These are phyloP conservation scores for Batrachochytrium dendrobatidis DNA, from an alignment of 371 early-diverging fungal species.

Conservation along the genomic window DNA sequence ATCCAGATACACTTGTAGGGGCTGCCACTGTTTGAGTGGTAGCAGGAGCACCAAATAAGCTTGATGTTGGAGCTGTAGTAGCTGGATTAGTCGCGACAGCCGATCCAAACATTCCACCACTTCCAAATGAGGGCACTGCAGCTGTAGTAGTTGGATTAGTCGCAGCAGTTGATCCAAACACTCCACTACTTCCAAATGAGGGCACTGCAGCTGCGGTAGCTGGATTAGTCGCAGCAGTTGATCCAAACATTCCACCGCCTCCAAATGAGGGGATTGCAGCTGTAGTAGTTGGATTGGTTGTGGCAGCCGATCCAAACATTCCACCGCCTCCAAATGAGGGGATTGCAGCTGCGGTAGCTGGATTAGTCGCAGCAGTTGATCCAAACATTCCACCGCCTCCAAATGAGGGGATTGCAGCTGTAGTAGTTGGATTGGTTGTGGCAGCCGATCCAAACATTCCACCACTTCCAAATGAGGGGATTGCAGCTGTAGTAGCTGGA, in stretches of 20 bases:
- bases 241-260: neutral
- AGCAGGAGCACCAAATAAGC: slow-evolving; percentile 1
- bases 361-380: neutral
- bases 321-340: slow-evolving; percentile 4
- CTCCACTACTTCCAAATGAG: slow-evolving; percentile 4
- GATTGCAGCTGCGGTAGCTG: neutral
- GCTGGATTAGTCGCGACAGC: slow-evolving; percentile 15
- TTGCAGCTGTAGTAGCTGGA: neutral
- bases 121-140: slow-evolving; percentile 4
- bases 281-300: too few species aligned
- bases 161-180: slow-evolving; percentile 13
- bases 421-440: neutral
- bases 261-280: neutral
- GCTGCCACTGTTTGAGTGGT: slow-evolving; percentile 7
- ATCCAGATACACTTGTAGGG: neutral
- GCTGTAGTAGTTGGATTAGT: slow-evolving; percentile 16
- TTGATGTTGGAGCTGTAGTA: slow-evolving; percentile 9
- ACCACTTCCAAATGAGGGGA: neutral
- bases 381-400: neutral
- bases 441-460: slow-evolving; percentile 5
- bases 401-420: neutral
- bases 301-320: slow-evolving; percentile 5
- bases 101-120: slow-evolving; percentile 17
- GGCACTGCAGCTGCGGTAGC: slow-evolving; percentile 3
- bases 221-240: neutral